Evolutionary conservation across 164 flowering plant genomes (phyloP).

Genomic region (Stephania yunnanensis): DNA sequence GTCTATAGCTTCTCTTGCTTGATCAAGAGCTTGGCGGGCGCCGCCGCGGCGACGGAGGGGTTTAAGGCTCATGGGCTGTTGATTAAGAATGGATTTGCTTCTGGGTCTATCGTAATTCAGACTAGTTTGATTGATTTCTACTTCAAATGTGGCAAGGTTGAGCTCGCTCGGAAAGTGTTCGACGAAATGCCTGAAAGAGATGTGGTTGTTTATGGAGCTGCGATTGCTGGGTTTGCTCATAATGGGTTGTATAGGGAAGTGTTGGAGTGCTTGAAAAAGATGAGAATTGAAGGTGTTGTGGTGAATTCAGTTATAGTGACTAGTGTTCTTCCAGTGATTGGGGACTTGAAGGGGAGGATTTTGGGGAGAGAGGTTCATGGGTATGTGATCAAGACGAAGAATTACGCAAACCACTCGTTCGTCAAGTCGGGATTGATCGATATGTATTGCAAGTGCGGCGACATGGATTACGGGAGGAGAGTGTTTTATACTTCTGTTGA

Average conservation of each 20-base stretch:
- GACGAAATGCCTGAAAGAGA: slow-evolving; percentile 58
- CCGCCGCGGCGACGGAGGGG: slow-evolving; percentile 50
- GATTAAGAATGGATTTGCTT: slow-evolving; percentile 63
- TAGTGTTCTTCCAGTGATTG: slow-evolving; percentile 59
- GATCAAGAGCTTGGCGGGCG: slow-evolving; percentile 78
- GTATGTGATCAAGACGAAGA: slow-evolving; percentile 50
- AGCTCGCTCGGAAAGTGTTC: slow-evolving; percentile 56
- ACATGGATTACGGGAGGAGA: slow-evolving; percentile 55
- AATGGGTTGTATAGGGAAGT: slow-evolving; percentile 60
- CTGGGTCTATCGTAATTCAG: slow-evolving; percentile 31
- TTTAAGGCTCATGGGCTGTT: slow-evolving; percentile 56
- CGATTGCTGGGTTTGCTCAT: slow-evolving; percentile 81
- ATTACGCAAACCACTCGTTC: slow-evolving; percentile 41
- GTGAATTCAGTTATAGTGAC: slow-evolving; percentile 71
- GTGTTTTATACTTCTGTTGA: slow-evolving; percentile 54
- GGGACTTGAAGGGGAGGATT: slow-evolving; percentile 39
- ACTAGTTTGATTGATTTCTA: slow-evolving; percentile 86
- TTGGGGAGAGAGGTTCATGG: slow-evolving; percentile 76
- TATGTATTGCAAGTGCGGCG: slow-evolving; percentile 87
- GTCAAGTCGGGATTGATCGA: slow-evolving; percentile 71
- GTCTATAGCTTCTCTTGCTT: slow-evolving; percentile 62
- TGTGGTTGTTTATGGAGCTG: slow-evolving; percentile 79
- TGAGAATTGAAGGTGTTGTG: slow-evolving; percentile 50
- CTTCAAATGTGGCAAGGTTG: slow-evolving; percentile 71
- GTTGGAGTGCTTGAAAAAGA: slow-evolving; percentile 47